Conservation (phyloP, 2,329 filamentous ascomycete genomes). For the Hypoxylon sp. region DNA sequence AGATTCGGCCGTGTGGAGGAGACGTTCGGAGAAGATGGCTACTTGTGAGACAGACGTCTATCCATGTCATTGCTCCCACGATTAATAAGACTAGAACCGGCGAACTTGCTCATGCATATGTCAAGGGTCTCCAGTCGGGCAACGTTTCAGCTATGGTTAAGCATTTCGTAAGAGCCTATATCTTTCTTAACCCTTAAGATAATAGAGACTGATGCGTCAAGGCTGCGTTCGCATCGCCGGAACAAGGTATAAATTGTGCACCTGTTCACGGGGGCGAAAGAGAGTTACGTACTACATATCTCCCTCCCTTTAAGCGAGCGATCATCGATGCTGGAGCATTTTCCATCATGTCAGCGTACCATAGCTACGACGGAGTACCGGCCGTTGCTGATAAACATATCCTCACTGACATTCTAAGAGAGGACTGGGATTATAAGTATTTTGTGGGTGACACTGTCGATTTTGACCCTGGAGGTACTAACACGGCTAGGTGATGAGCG, state of each 20-base stretch:
- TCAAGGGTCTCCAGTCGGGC: constrained; percentile 71
- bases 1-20: constrained; percentile 82
- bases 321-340: constrained; percentile 79
- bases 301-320: constrained; percentile 75
- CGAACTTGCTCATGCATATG: constrained; percentile 73
- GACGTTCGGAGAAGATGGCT: constrained; percentile 78
- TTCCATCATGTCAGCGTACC: constrained; percentile 81
- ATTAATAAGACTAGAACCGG: constrained; percentile 62
- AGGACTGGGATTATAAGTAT: constrained; percentile 81
- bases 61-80: background rate
- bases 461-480: constrained; percentile 25
- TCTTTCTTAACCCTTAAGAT: background rate
- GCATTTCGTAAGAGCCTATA: constrained; percentile 70
- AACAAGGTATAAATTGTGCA: constrained; percentile 80
- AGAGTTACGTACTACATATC: constrained; percentile 68
- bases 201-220: constrained; percentile 41
- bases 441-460: constrained; percentile 62
- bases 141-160: constrained; percentile 81
- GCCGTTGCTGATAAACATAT: constrained; percentile 75
- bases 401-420: constrained; percentile 77
- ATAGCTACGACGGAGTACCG: constrained; percentile 80
- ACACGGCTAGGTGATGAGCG: constrained; percentile 64
- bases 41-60: constrained; percentile 60
- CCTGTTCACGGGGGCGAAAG: constrained; percentile 68
- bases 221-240: constrained; percentile 75